These are phyloP conservation scores for Capsicum pubescens DNA, from an alignment of 257 asterid species.

Conservation along the genomic window DNA sequence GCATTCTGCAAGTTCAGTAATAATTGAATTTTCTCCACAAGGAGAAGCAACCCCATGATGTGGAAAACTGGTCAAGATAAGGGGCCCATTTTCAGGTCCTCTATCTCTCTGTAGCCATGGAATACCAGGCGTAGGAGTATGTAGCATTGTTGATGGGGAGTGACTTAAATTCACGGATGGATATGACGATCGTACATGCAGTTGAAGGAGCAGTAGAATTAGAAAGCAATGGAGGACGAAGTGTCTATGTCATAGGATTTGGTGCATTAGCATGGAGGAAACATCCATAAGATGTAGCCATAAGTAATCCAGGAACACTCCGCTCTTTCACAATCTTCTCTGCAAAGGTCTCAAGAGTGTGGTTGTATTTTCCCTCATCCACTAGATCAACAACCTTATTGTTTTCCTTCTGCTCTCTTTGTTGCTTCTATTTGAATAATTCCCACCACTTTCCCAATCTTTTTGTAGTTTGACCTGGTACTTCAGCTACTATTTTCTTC, in stretches of 20 bases:
- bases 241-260: conserved; percentile 38
- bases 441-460: conserved; percentile 81
- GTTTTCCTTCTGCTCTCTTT: conserved; percentile 53
- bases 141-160: conserved; percentile 57
- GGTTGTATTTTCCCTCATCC: conserved; percentile 66
- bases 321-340: conserved; percentile 62
- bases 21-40: conserved; percentile 44
- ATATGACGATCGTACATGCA: conserved; percentile 45
- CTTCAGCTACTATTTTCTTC: conserved; percentile 57
- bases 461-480: conserved; percentile 68
- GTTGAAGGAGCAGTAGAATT: conserved; percentile 52
- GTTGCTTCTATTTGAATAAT: conserved; percentile 57
- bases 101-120: conserved; percentile 62
- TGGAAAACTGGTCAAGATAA: conserved; percentile 38
- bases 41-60: conserved; percentile 42
- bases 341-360: conserved; percentile 57
- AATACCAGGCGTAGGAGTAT: conserved; percentile 39
- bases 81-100: conserved; percentile 27
- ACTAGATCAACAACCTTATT: conserved; percentile 39
- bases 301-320: conserved; percentile 34
- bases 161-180: conserved; percentile 64
- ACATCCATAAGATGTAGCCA: conserved; percentile 66
- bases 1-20: conserved; percentile 69
- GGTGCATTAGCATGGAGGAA: conserved; percentile 49
- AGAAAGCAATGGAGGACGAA: conserved; percentile 83